phyloP scores from a whole-genome alignment of 1,139 yeast species.

The Casaregolazyma suthepensis region DNA sequence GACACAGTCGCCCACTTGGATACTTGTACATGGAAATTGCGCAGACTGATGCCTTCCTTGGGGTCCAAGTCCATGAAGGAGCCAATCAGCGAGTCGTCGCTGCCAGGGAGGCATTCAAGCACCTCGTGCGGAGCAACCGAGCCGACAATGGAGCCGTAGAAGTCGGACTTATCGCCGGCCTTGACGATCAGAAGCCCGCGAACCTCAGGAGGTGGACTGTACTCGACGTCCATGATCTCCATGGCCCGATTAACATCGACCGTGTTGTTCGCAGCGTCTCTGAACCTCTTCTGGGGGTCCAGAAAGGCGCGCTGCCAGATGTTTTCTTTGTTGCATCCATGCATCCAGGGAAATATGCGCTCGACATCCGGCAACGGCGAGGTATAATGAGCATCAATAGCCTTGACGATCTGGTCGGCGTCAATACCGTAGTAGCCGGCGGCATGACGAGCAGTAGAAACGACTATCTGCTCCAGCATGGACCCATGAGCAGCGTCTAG shows the following conservation, averaged over 20 bases:
- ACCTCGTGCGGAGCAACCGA: constrained; percentile 57
- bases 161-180: constrained; percentile 36
- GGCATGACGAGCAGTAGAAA: background rate
- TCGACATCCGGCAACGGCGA: constrained; percentile 61
- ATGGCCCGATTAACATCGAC: constrained; percentile 4
- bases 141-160: constrained; percentile 49
- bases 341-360: constrained; percentile 84
- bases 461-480: background rate
- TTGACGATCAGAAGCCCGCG: constrained; percentile 33
- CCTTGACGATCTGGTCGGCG: constrained; percentile 27
- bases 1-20: constrained; percentile 62
- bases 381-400: constrained; percentile 30
- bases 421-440: constrained; percentile 16
- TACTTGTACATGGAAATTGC: constrained; percentile 75
- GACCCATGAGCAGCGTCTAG: background rate
- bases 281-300: constrained; percentile 24
- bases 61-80: constrained; percentile 42
- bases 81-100: constrained; percentile 14
- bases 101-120: constrained; percentile 27
- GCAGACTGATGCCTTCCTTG: constrained; percentile 56
- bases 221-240: constrained; percentile 9
- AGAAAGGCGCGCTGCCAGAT: constrained; percentile 30
- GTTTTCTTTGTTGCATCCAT: constrained; percentile 46
- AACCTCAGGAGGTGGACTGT: constrained; percentile 20
- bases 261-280: constrained; percentile 13